Base-by-base conservation (phyloP, 2,329 filamentous ascomycete species). In the Aureobasidium pullulans region DNA sequence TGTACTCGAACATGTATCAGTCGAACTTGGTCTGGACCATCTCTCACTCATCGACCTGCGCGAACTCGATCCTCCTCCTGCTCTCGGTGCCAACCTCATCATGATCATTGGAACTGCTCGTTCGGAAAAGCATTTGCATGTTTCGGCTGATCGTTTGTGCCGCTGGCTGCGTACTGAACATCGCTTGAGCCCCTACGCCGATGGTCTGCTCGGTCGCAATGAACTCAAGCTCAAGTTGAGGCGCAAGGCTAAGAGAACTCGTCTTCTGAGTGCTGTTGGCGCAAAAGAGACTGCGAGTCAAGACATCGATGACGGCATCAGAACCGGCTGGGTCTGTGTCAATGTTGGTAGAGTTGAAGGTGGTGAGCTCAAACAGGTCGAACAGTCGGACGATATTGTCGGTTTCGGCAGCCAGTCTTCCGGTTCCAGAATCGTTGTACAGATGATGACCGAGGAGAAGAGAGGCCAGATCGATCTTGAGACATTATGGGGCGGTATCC, bases 311-410 rank as follows among this genome's bases (percentile, higher is more conserved):
- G 90, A 96, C 68, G 93, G 92, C 2, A 89, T 96, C 56, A 86
- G 88, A 11, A 96, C 93, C 0, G 92, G 91, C 9, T 99, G 94
- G 94, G 88, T 99, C 19, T 99, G 94, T 73, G 89, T 97, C 62
- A 95, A 96, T 70, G 82, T 94, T 9, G 90, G 89, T 4, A 83
- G 82, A 15, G 80, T 90, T 1, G 83, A 87, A 44, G 90, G 89
- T 4, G 84, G 83, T 8, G 80, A 90, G 2, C 81, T 87, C 42
- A 60, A 63, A 40, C 37, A 49, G 10, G 16, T 52, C 11, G 59
- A 65, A 2, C 62, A 65, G 42, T 66, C 71, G 4, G 66, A 73
- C 36, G 78, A 81, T 8, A 84, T 92, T 60, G 85, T 90, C 36
- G 93, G 93, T 0, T 96, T 96, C 68, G 89, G 90, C 1, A 76